A percentile compares a stretch with the other conserved stretches of the same genome.
phyloP scores from a whole-genome alignment of 1,284 basidiomycete species.

The Inonotus obliquus region DNA sequence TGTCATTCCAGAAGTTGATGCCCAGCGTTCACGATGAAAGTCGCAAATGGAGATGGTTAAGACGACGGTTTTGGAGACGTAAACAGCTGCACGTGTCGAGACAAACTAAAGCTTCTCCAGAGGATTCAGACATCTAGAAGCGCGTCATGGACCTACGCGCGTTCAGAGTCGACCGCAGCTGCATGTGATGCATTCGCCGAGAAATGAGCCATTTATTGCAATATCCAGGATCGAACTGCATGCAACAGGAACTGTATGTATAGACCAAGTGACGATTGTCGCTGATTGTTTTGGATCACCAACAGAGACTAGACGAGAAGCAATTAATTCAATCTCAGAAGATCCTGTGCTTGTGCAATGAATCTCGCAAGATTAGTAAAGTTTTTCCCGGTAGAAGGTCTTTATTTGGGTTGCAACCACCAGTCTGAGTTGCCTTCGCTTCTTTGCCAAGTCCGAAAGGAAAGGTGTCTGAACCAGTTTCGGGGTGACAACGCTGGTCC shows the following conservation, averaged over 20 bases:
- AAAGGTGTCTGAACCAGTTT: neutral
- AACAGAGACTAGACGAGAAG: too few species aligned
- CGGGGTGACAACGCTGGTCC: neutral
- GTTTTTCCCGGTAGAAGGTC: neutral
- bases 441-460: neutral
- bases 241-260: too few species aligned
- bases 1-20: slow-evolving; percentile 26
- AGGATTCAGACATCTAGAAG: neutral
- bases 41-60: slow-evolving; percentile 27
- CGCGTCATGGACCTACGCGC: neutral
- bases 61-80: slow-evolving; percentile 11
- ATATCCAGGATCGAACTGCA: neutral
- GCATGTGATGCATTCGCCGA: neutral
- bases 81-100: neutral
- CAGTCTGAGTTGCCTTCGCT: neutral
- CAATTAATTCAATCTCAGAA: neutral
- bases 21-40: slow-evolving; percentile 26
- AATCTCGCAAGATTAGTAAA: neutral
- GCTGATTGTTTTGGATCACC: too few species aligned
- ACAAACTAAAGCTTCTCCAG: neutral
- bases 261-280: too few species aligned
- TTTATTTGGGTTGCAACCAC: neutral
- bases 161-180: neutral
- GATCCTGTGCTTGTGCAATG: neutral
- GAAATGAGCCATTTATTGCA: neutral